Base-by-base conservation (phyloP, 768 basidiomycete species). In the Lentinula raphanica region DNA sequence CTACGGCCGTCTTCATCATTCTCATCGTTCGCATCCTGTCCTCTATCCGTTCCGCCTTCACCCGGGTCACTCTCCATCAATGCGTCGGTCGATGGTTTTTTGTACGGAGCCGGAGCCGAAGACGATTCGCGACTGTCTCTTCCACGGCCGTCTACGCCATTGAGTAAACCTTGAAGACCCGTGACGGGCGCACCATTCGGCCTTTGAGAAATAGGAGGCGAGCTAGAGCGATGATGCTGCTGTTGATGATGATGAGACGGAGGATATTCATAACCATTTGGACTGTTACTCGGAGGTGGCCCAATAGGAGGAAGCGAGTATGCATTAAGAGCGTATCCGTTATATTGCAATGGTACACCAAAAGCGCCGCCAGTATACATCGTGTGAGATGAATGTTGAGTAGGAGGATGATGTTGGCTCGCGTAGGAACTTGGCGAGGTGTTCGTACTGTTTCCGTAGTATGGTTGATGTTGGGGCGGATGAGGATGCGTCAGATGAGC, bases 71-170 rank as follows among this genome's bases (percentile, higher is more conserved):
- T 2, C 21, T 17, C 7, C n/a, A 38, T 27, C 23, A 25, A 17
- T 27, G 21, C 21, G 19, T 27, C 38, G 23, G 35, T 8, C 23
- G 35, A 19, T 27, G 13, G 8, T 21, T 23, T 31, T 8, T 25
- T 17, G 51, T 38, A 53, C 13, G 51, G 23, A 39, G 23, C 35
- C 6, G 51, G 35, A 53, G 23, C 35, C 7, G 51, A 53, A 2
- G 51, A 28, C 15, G n/a, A n/a, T n/a, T 32, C 44, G 3, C 54
- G 28, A 32, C 39, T 46, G 25, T 56, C 54, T 13, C 54, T 46
- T 44, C 54, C 54, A 13, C 40, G 54, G 13, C 54, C 54, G 21
- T 56, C 54, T 3, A 56, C 54, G 19, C 54, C 54, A 40, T 56
- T 56, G 13, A 56, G 32, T 9, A 56, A 11, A 11, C 54, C 54